Evolutionary conservation across 768 basidiomycete species (phyloP).

Genomic region (Lentinula raphanica): DNA sequence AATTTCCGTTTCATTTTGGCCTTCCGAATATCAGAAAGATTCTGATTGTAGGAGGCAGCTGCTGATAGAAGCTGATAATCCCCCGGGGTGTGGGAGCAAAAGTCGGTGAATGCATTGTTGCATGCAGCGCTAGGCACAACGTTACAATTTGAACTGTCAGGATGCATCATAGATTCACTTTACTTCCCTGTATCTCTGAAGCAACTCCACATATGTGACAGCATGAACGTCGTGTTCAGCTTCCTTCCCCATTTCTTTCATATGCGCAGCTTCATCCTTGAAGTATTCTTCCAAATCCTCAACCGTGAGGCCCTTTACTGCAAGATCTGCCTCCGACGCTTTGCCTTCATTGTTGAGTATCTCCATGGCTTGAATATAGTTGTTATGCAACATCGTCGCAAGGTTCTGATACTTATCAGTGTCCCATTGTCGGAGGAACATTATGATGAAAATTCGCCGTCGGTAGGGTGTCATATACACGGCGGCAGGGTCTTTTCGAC

Average conservation of each 20-base stretch:
- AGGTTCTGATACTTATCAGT: slow-evolving; percentile 26
- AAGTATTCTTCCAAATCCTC: slow-evolving; percentile 17
- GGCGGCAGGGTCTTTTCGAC: too few species aligned
- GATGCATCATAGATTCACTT: slow-evolving; percentile 11
- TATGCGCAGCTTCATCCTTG: slow-evolving; percentile 19
- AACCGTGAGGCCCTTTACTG: slow-evolving; percentile 9
- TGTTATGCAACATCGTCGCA: slow-evolving; percentile 18
- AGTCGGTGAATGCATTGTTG: too few species aligned
- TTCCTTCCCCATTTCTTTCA: slow-evolving; percentile 21
- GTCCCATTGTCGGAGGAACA: slow-evolving; percentile 28
- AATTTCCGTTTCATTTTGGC: too few species aligned
- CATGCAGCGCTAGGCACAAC: too few species aligned
- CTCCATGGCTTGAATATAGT: slow-evolving; percentile 24
- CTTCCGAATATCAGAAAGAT: slow-evolving; percentile 15
- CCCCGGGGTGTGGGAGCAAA: slow-evolving; percentile 8
- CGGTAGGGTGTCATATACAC: slow-evolving; percentile 23
- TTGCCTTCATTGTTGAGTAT: slow-evolving; percentile 16
- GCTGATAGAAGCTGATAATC: slow-evolving; percentile 10
- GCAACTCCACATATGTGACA: slow-evolving; percentile 26
- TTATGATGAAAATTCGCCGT: slow-evolving; percentile 22
- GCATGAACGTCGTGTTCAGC: slow-evolving; percentile 19
- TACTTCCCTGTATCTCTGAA: slow-evolving; percentile 14
- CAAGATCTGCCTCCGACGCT: slow-evolving; percentile 11
- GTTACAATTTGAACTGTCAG: too few species aligned
- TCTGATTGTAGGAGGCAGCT: slow-evolving; percentile 9